A percentile compares a stretch with the other conserved stretches of the same genome.
Evolutionary conservation across 371 early-diverging fungal species (phyloP).

Genomic region (Haplosporangium sp.): DNA sequence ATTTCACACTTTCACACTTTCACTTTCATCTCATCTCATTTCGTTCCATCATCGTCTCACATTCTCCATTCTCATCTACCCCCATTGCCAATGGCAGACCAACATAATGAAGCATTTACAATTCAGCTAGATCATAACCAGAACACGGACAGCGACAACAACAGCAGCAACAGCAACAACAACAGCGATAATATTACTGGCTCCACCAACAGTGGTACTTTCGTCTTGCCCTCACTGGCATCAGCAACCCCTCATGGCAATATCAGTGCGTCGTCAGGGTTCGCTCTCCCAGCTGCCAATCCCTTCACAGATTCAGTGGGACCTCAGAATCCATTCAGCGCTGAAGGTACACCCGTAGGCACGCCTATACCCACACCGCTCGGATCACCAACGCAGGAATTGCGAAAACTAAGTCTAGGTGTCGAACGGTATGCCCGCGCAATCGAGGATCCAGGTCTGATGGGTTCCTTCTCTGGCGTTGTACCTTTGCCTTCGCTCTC

Average conservation of each 20-base stretch:
- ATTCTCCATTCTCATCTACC: not conserved
- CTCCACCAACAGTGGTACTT: not conserved
- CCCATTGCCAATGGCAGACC: conserved; percentile 6
- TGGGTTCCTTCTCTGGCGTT: conserved; percentile 46
- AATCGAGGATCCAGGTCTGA: conserved; percentile 37
- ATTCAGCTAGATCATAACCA: not conserved
- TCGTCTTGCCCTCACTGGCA: conserved; percentile 2
- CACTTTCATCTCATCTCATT: not conserved
- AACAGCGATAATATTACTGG: too few relatives aligned
- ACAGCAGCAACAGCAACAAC: not conserved
- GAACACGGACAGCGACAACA: not conserved
- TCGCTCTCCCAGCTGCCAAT: conserved; percentile 37
- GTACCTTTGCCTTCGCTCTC: conserved; percentile 46
- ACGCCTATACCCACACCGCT: conserved; percentile 39
- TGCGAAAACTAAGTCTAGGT: conserved; percentile 36
- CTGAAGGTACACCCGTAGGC: conserved; percentile 22
- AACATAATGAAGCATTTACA: not conserved
- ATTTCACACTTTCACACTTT: not conserved
- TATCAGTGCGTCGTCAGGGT: conserved; percentile 32
- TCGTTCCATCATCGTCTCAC: not conserved
- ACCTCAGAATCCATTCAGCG: conserved; percentile 36
- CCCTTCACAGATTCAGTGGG: conserved; percentile 24
- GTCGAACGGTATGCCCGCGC: conserved; percentile 49
- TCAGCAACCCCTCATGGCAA: conserved; percentile 6
- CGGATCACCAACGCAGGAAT: conserved; percentile 31